Percentiles rank a stretch among this genome's conserved stretches.
Evolutionary conservation across 1,284 basidiomycete species (phyloP).

Genomic region (Tranzscheliella williamsii): DNA sequence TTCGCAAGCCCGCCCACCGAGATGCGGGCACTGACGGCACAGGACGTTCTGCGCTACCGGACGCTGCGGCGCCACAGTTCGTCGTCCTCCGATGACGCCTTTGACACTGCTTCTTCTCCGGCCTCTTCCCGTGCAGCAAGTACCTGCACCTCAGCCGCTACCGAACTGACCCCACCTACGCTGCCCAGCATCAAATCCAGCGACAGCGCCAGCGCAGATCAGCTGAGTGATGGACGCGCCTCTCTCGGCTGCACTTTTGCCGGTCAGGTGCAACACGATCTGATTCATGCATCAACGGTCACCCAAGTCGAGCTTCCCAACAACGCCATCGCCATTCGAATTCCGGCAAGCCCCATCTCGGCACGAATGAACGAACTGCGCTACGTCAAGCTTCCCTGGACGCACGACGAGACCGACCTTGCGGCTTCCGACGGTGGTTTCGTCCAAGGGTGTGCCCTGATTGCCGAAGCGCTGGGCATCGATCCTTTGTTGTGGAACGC

Average conservation of each 20-base stretch:
- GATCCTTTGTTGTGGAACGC: constrained; percentile 63
- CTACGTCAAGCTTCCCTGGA: constrained; percentile 91
- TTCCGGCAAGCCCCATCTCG: constrained; percentile 17
- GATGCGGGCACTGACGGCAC: constrained; percentile 9
- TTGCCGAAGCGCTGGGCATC: constrained; percentile 67
- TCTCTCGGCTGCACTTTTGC: neutral
- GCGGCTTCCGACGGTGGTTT: constrained; percentile 44
- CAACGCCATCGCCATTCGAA: constrained; percentile 34
- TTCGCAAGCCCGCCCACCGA: neutral
- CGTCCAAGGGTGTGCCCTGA: constrained; percentile 46
- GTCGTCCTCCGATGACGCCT: constrained; percentile 34
- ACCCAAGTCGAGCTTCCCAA: constrained; percentile 41
- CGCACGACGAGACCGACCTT: constrained; percentile 67
- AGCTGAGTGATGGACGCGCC: neutral
- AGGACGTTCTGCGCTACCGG: constrained; percentile 27
- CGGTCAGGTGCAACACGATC: neutral
- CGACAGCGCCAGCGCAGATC: neutral
- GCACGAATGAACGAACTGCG: constrained; percentile 23
- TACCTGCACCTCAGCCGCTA: constrained; percentile 37
- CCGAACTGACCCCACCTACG: constrained; percentile 32
- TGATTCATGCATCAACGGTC: neutral
- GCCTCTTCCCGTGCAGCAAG: constrained; percentile 25
- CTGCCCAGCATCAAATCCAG: constrained; percentile 5
- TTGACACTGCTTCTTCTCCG: constrained; percentile 30
- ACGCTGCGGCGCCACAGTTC: constrained; percentile 24